These are phyloP conservation scores for Heracleum sosnowskyi DNA, from an alignment of 129 eudicot species.

Conservation along the genomic window DNA sequence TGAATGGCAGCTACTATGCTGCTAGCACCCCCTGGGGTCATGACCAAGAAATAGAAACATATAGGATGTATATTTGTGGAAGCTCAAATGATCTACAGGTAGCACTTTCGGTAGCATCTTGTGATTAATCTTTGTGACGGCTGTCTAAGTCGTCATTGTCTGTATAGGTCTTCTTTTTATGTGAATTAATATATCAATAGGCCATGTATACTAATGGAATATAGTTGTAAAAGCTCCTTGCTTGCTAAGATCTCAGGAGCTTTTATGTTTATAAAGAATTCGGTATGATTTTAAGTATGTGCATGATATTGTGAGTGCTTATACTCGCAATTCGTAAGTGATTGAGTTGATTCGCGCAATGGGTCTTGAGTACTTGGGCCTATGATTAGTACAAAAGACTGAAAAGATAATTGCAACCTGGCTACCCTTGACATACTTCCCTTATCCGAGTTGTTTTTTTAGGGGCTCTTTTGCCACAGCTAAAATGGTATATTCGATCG, in stretches of 20 bases:
- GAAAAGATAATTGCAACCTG: not conserved
- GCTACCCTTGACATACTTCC: not conserved
- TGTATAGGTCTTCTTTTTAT: not conserved
- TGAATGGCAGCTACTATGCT: constrained; percentile 58
- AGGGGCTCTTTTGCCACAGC: not conserved
- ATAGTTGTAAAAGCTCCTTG: not conserved
- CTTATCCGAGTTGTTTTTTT: not conserved
- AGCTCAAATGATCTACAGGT: constrained; percentile 78
- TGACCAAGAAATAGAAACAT: constrained; percentile 69
- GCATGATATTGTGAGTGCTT: not conserved
- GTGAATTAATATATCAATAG: not conserved
- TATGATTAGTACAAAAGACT: not conserved
- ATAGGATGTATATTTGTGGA: constrained; percentile 82
- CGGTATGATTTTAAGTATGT: not conserved
- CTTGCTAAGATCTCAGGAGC: not conserved
- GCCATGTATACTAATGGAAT: not conserved
- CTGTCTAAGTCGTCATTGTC: not conserved
- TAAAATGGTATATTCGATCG: not conserved
- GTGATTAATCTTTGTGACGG: constrained; percentile 34
- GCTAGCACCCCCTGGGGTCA: constrained; percentile 29
- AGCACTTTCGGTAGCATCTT: constrained; percentile 78
- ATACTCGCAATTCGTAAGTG: not conserved
- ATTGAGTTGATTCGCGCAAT: not conserved
- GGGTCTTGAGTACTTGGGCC: not conserved
- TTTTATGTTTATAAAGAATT: not conserved